Base-by-base conservation (phyloP, 192 early-diverging fungal species). In the Podila verticillata region DNA sequence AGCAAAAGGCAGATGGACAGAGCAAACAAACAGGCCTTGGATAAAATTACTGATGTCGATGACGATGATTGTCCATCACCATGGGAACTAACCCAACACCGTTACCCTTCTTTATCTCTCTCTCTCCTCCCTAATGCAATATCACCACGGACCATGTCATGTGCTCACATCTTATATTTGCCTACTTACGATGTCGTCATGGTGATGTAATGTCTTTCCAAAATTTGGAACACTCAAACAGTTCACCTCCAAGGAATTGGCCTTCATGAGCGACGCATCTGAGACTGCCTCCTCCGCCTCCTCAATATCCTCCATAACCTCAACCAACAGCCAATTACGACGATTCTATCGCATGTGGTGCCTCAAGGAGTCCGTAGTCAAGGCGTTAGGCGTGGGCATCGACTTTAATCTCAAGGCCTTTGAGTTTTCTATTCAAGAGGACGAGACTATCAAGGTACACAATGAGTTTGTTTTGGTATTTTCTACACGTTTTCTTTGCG, bases 281-380 rank as follows among this genome's bases (percentile, higher is more conserved):
- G 51, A 54, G 1, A 5, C 51, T 8, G n/a, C 24, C 51, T 31
- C 67, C 26, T 22, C 60, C 24, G 65, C 63, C n/a, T 65, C 60
- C 17, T n/a, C 30, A 24, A 31, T 63, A 39, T 32, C 71, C 17
- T 54, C 69, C 13, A 30, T 35, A 17, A 44, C 39, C 15, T 44
- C 39, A 5, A 56, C 51, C 47, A 47, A 30, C 2, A 56, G 63
- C 22, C 78, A 86, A 44, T 49, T 88, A 48, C 70, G 68, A 26
- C 62, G 84, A 61, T 90, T 90, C 72, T 83, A 84, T 56, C 64
- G 74, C 57, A 60, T 83, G 39, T 90, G 89, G 89, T 87, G 83
- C 54, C 73, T 90, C 48, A 90, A 90, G 66, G 89, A 90, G 67
- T 86, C 87, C 61, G 78, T 84, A 24, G 82, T 87, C 44, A 90